phyloP scores from a whole-genome alignment of 257 asterid species.

The Rubia yunnanensis region DNA sequence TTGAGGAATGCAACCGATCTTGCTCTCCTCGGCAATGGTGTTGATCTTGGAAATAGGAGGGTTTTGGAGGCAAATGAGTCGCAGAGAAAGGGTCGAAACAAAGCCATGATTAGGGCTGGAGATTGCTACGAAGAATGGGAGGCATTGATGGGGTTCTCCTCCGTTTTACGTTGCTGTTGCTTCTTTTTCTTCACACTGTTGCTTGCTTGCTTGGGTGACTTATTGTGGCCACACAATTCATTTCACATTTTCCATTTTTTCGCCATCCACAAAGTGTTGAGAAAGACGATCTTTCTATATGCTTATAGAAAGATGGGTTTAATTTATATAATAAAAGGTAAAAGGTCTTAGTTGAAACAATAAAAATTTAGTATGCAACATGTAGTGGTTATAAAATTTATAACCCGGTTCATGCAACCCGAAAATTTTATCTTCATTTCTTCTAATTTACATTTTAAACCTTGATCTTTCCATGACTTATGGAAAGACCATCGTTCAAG shows the following conservation, averaged over 20 bases:
- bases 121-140: not conserved
- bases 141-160: not conserved
- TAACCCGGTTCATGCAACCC: no score
- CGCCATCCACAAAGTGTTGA: no score
- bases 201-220: constrained; percentile 8
- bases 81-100: constrained; percentile 15
- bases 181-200: constrained; percentile 3
- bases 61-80: constrained; percentile 4
- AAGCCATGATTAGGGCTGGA: constrained; percentile 15
- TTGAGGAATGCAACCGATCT: not conserved
- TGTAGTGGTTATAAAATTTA: no score
- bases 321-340: no score
- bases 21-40: not conserved
- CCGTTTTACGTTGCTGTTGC: not conserved
- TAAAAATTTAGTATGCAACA: no score
- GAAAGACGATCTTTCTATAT: no score
- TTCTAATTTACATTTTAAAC: no score
- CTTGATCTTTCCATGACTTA: no score
- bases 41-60: not conserved
- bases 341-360: no score
- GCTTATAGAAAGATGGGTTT: no score
- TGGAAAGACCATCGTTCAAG: no score
- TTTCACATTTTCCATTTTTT: not conserved
- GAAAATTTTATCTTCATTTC: no score
- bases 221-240: constrained; percentile 2